Percentiles rank a stretch among this genome's conserved stretches.
These are phyloP conservation scores for Clathrospora elynae DNA, from an alignment of 2,329 filamentous ascomycete genomes.

Conservation along the genomic window DNA sequence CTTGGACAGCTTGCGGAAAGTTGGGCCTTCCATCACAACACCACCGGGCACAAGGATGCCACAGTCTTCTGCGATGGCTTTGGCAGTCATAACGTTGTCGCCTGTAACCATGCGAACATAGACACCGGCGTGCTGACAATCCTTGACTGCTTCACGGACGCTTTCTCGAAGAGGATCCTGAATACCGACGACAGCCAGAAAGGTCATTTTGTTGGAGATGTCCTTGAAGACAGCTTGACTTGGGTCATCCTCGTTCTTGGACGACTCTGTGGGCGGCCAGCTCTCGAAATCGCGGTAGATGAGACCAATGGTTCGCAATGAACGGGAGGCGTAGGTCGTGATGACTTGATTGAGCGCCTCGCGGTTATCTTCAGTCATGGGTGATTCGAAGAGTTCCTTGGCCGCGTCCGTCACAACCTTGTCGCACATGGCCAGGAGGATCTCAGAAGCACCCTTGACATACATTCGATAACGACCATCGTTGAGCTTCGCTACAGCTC, in stretches of 20 bases:
- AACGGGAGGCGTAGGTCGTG: slow-evolving; percentile 76
- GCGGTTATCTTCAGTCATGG: slow-evolving; percentile 63
- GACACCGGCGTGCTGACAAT: slow-evolving; percentile 77
- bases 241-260: slow-evolving; percentile 63
- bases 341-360: slow-evolving; percentile 70
- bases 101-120: slow-evolving; percentile 85
- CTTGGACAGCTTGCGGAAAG: slow-evolving; percentile 73
- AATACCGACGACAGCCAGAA: slow-evolving; percentile 76
- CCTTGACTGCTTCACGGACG: slow-evolving; percentile 72
- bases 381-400: slow-evolving; percentile 59
- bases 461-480: slow-evolving; percentile 63
- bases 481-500: slow-evolving; percentile 62
- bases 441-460: slow-evolving; percentile 59
- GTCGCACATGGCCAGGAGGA: slow-evolving; percentile 55
- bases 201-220: slow-evolving; percentile 73
- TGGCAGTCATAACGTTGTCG: slow-evolving; percentile 78
- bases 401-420: slow-evolving; percentile 64
- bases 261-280: slow-evolving; percentile 72
- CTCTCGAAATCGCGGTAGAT: slow-evolving; percentile 81
- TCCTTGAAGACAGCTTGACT: slow-evolving; percentile 69
- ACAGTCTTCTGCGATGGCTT: slow-evolving; percentile 78
- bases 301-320: slow-evolving; percentile 82
- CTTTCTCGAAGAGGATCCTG: slow-evolving; percentile 78
- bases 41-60: slow-evolving; percentile 74
- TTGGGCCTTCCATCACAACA: slow-evolving; percentile 76